phyloP scores from a whole-genome alignment of 441 rosid species.

The Dalechampia spathulata region DNA sequence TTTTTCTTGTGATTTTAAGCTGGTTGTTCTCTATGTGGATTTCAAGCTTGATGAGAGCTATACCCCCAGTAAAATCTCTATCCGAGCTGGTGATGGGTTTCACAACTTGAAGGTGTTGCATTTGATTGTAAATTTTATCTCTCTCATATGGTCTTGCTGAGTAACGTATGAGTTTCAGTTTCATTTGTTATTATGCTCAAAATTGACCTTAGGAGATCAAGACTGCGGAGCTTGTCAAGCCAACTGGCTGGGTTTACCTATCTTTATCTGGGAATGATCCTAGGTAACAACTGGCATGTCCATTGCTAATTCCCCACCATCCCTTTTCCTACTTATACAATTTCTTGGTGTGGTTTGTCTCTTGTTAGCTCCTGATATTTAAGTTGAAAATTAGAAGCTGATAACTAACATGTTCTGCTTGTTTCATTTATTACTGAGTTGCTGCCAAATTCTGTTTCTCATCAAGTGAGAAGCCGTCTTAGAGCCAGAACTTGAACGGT shows the following conservation, averaged over 20 bases:
- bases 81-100: constrained; percentile 93
- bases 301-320: background rate
- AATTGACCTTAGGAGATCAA: constrained; percentile 61
- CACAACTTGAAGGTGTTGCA: constrained; percentile 73
- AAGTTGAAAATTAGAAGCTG: background rate
- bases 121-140: background rate
- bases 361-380: background rate
- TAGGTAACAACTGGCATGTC: constrained; percentile 33
- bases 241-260: constrained; percentile 73
- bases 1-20: constrained; percentile 29
- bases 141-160: background rate
- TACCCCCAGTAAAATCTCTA: constrained; percentile 78
- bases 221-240: constrained; percentile 76
- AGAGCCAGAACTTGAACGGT: background rate
- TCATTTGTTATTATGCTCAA: background rate
- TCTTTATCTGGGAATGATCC: constrained; percentile 84
- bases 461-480: background rate
- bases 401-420: background rate
- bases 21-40: constrained; percentile 78
- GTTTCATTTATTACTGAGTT: background rate
- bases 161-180: background rate
- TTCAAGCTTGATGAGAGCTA: constrained; percentile 95
- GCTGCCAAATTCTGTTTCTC: background rate
- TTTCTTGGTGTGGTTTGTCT: background rate
- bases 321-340: background rate